Evolutionary conservation across 768 basidiomycete species (phyloP).

Genomic region (Suillus ampliporus): DNA sequence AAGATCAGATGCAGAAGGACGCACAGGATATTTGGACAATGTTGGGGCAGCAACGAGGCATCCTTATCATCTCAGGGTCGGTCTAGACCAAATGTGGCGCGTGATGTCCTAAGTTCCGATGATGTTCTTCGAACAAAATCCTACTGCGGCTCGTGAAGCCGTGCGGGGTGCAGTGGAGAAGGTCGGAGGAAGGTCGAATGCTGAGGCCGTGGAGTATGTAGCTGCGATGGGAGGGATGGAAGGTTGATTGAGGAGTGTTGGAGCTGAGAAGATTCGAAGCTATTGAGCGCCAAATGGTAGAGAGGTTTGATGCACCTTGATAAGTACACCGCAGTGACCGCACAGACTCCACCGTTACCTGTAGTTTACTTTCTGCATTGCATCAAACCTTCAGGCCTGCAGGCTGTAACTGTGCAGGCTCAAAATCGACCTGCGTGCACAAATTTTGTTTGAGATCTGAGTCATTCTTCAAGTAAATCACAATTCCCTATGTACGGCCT

Average conservation of each 20-base stretch:
- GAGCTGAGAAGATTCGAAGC: conserved; percentile 49
- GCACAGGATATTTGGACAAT: conserved; percentile 69
- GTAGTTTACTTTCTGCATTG: neutral
- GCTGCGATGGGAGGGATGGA: conserved; percentile 68
- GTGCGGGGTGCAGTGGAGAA: conserved; percentile 55
- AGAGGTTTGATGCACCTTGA: neutral
- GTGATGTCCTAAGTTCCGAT: too few relatives aligned
- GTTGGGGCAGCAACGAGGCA: conserved; percentile 59
- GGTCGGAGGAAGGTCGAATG: conserved; percentile 54
- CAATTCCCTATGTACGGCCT: neutral
- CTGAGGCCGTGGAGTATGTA: conserved; percentile 66
- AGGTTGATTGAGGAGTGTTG: conserved; percentile 86
- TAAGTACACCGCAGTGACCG: neutral
- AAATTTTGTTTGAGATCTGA: neutral
- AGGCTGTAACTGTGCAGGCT: neutral
- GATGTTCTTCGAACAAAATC: too few relatives aligned
- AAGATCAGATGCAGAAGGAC: conserved; percentile 79
- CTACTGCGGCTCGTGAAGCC: conserved; percentile 77
- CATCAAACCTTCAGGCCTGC: neutral
- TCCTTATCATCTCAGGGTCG: conserved; percentile 90
- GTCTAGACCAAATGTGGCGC: conserved; percentile 30
- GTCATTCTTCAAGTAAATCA: neutral
- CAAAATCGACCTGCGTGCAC: neutral
- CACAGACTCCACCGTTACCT: neutral
- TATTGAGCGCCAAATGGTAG: neutral